Evolutionary conservation across 139 green algal species (phyloP), one percentile per base, ranked within the genome.

Genomic region (Coelastrella sp.): DNA sequence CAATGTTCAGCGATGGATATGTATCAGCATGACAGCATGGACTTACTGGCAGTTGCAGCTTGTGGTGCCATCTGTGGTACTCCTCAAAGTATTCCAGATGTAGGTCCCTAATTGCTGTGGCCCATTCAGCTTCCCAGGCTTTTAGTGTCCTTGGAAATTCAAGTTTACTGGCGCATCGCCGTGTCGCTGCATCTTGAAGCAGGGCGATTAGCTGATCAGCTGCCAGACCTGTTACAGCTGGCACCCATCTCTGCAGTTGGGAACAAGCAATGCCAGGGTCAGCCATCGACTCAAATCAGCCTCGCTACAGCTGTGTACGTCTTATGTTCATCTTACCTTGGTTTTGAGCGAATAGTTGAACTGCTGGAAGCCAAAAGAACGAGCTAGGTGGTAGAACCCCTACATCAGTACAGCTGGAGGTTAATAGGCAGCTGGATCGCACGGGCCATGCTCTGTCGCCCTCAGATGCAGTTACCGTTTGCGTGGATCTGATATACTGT

Each of bases 71-170:
- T 12, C 25, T 24, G 24, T 88, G 0, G 15, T 80, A 88, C 24
- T 88, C 83, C 65, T 78, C 83, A 65, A 88, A 79, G n/a, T 88
- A 88, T 65, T 88, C 83, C 15, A 12, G 10, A 73, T 88, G 65
- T 11, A 88, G 27, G 65, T 78, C 65, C 35, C n/a, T 9, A 8
- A 88, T 12, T 19, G 83, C 63, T 20, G 8, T 9, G 65, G 10
- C 6, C 27, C 25, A 88, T 25, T 14, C 58, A 73, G 59, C 65
- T 35, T 78, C 19, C 83, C 68, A 76, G 7, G 68, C 68, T 24
- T 76, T 8, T 27, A 24, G 8, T 76, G 68, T 27, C n/a, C 68
- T 8, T 60, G 83, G n/a, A 17, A 76, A 24, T 8, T 15, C 19
- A 24, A 76, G 4, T 11, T 14, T 61, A 14, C 11, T 63, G 17